Evolutionary conservation across 805 yeast genomes (phyloP), one percentile per base, ranked within the genome.

Genomic region (Ogataea ganodermae): DNA sequence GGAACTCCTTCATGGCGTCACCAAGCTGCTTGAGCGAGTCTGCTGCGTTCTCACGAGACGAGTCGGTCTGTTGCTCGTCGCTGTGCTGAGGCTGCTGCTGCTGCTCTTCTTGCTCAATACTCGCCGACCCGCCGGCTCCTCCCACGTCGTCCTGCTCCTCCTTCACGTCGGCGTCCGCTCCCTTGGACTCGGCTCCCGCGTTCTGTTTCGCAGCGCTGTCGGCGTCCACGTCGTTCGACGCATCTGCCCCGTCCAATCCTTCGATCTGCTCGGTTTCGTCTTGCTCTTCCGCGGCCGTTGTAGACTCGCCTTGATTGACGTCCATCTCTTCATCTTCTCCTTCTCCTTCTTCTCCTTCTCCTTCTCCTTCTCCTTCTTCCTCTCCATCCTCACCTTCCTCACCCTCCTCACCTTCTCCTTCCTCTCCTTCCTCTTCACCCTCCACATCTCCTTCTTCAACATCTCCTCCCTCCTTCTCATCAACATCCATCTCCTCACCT

Each of bases 21-120:
- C 99, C 98, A 12, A 94, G 75, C 62, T 90, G 90, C 63, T 87
- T 87, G 67, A 92, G 72, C 0, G 95, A 81, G 58, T 89, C 90
- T 48, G 78, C 76, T 33, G 88, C 89, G 57, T 77, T 76, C 44
- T 85, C 84, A 45, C 89, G 71, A 16, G 87, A 80, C 10, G 74
- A 68, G 51, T 84, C 89, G 31, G 72, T 69, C 24, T 72, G 73
- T 26, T 21, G 6, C 23, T 75, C 73, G 2, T 72, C 62, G 16
- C 74, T 71, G 48, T 79, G 84, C 33, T 72, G 69, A 3, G 67
- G 63, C 3, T 70, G 69, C 13, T 71, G 71, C 23, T 75, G 71
- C 9, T 73, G 63, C 14, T 65, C 60, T 62, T 35, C 73, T 37
- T 76, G 70, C 35, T 75, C 74, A 37, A 58, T 53, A 12, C 56